A percentile compares a stretch with the other conserved stretches of the same genome.
phyloP scores from a whole-genome alignment of 257 asterid species.

The Henckelia pumila region DNA sequence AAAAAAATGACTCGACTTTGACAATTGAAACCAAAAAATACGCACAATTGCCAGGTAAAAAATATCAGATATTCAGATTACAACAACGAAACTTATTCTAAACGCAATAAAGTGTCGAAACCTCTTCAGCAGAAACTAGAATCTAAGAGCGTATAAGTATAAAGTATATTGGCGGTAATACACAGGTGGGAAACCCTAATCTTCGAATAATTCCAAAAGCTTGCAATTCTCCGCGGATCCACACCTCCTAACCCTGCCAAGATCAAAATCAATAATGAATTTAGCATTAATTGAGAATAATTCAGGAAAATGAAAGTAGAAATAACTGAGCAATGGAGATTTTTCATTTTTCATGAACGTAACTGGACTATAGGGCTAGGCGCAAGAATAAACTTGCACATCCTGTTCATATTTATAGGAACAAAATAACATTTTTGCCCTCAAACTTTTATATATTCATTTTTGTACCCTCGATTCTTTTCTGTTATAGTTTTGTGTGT shows the following conservation, averaged over 20 bases:
- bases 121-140: slow-evolving; percentile 25
- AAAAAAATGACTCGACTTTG: slow-evolving; percentile 26
- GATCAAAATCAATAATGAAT: slow-evolving; percentile 36
- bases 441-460: no score
- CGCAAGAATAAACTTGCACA: slow-evolving; percentile 37
- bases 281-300: slow-evolving; percentile 3
- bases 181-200: slow-evolving; percentile 63
- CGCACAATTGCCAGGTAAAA: slow-evolving; percentile 33
- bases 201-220: slow-evolving; percentile 28
- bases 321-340: background rate
- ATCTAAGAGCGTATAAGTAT: slow-evolving; percentile 12
- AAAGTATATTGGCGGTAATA: slow-evolving; percentile 43
- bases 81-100: background rate
- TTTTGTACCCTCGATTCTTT: no score
- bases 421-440: no score
- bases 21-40: slow-evolving; percentile 43
- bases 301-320: slow-evolving; percentile 12
- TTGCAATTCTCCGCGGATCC: slow-evolving; percentile 42
- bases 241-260: slow-evolving; percentile 69
- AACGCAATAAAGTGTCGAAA: slow-evolving; percentile 22
- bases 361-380: slow-evolving; percentile 76
- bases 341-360: slow-evolving; percentile 30
- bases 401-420: slow-evolving; percentile 34
- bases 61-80: slow-evolving; percentile 5
- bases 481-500: no score